Evolutionary conservation across 495 filamentous ascomycete species (phyloP).

Genomic region (Aspergillus baeticus): DNA sequence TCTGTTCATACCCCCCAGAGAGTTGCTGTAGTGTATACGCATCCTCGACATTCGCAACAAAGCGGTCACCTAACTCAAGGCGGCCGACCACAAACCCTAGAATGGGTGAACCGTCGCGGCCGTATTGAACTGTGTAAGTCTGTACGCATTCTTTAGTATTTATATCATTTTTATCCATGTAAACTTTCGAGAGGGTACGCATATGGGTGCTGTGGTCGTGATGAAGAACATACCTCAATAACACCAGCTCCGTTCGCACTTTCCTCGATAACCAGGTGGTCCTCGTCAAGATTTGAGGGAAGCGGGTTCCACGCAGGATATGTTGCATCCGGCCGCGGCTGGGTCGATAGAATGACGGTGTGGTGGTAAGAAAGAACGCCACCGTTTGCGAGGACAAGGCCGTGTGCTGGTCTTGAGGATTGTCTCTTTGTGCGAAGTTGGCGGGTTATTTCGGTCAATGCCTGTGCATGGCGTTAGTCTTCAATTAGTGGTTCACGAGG

Average conservation of each 20-base stretch:
- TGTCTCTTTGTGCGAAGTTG: slow-evolving; percentile 30
- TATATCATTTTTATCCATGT: not conserved
- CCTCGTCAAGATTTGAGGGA: slow-evolving; percentile 20
- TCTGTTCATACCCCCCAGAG: slow-evolving; percentile 30
- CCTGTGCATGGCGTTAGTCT: slow-evolving; percentile 23
- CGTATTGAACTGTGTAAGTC: slow-evolving; percentile 57
- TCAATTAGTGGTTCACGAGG: no score
- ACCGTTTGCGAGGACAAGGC: slow-evolving; percentile 56
- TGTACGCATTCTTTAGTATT: no score
- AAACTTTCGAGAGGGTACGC: not conserved
- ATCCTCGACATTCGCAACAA: slow-evolving; percentile 51
- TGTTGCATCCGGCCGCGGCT: slow-evolving; percentile 29
- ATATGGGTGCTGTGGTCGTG: not conserved
- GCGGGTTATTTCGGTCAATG: slow-evolving; percentile 47
- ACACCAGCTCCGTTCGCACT: slow-evolving; percentile 42
- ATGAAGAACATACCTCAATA: slow-evolving; percentile 44
- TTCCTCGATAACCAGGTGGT: slow-evolving; percentile 32
- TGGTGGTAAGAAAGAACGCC: slow-evolving; percentile 55
- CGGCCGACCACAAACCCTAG: slow-evolving; percentile 49
- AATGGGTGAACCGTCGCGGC: slow-evolving; percentile 41
- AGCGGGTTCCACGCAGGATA: slow-evolving; percentile 41
- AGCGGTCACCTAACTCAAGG: slow-evolving; percentile 41
- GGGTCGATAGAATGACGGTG: slow-evolving; percentile 46
- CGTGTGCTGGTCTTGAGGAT: slow-evolving; percentile 28
- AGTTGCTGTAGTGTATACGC: slow-evolving; percentile 29